Evolutionary conservation across 176 grass and related monocot species (phyloP).

Genomic region (Echinochloa phyllopogon): DNA sequence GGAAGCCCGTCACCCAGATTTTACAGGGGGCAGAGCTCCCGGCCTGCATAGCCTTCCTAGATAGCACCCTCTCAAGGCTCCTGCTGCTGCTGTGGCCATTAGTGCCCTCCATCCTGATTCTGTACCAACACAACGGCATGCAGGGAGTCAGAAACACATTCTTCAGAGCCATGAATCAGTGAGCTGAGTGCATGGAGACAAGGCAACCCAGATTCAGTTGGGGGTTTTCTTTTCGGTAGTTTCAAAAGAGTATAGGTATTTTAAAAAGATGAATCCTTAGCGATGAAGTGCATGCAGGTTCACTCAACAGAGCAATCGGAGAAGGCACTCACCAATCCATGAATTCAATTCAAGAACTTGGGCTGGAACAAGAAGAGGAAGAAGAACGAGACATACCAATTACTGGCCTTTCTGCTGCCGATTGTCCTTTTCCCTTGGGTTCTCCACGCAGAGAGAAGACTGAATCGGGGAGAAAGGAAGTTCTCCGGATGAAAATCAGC

Average conservation of each 20-base stretch:
- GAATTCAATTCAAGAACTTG: neutral
- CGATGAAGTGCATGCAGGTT: too few species aligned
- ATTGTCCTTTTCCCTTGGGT: neutral
- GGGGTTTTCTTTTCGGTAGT: neutral
- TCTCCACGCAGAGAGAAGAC: neutral
- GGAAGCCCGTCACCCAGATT: conserved; percentile 62
- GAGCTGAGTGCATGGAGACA: neutral
- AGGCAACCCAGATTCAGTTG: neutral
- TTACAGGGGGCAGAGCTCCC: conserved; percentile 58
- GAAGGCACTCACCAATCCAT: too few species aligned
- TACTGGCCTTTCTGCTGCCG: neutral
- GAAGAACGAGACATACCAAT: neutral
- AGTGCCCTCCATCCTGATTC: conserved; percentile 37
- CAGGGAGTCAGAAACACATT: neutral
- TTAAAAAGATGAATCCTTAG: neutral
- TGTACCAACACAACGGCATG: neutral
- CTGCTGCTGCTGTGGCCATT: conserved; percentile 29
- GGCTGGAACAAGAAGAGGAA: neutral
- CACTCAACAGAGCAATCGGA: too few species aligned
- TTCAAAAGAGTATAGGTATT: neutral
- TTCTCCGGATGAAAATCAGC: too few species aligned
- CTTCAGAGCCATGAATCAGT: neutral
- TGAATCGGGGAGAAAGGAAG: neutral
- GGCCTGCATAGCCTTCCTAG: conserved; percentile 58
- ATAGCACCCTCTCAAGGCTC: conserved; percentile 55